These are phyloP conservation scores for Rhodosporidiobolus sp. DNA, from an alignment of 768 basidiomycete species.

Conservation along the genomic window DNA sequence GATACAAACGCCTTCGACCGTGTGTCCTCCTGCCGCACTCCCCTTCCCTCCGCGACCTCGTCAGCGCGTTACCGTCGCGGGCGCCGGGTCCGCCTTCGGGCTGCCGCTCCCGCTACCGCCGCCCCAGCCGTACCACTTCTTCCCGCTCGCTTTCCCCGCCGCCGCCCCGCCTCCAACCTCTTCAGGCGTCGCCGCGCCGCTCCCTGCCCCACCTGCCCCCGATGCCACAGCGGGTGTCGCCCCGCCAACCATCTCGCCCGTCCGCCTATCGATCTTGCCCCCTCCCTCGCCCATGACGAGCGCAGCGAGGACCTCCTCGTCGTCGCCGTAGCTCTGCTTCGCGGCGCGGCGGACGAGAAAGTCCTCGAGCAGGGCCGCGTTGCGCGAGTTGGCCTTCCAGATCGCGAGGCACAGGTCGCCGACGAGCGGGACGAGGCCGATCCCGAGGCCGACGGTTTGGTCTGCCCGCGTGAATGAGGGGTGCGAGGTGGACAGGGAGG, in stretches of 20 bases:
- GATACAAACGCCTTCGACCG: too few species aligned
- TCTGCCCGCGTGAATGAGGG: constrained; percentile 47
- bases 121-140: constrained; percentile 3
- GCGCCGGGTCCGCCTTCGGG: not conserved
- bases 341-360: constrained; percentile 54
- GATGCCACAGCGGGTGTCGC: not conserved
- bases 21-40: not conserved
- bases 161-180: not conserved
- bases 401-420: constrained; percentile 68
- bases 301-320: constrained; percentile 16
- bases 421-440: constrained; percentile 64
- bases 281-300: not conserved
- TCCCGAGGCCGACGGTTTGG: constrained; percentile 63
- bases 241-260: constrained; percentile 19
- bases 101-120: not conserved
- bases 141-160: not conserved
- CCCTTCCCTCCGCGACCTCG: too few species aligned
- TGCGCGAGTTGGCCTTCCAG: constrained; percentile 85
- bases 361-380: constrained; percentile 71
- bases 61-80: not conserved
- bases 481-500: not conserved
- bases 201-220: not conserved
- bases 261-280: constrained; percentile 15
- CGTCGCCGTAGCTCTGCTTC: not conserved
- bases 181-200: not conserved